Evolutionary conservation across 2,329 filamentous ascomycete species (phyloP), one percentile per base, ranked within the genome.

Genomic region (Colletotrichum godetiae): DNA sequence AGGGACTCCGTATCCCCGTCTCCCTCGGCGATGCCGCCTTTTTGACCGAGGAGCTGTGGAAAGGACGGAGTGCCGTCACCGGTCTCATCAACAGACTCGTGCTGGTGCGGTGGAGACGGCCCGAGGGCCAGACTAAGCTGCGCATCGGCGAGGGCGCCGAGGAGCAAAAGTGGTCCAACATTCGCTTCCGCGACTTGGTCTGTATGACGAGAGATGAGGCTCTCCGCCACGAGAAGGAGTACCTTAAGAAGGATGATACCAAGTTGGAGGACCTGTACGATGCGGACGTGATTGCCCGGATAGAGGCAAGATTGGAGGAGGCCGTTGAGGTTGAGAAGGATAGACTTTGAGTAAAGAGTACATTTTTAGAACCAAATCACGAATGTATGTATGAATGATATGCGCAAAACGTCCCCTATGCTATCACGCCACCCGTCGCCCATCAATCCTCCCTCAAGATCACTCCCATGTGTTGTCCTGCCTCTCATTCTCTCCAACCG

Each of bases 161-260:
- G n/a, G 91, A 92, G 27, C 95, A 98, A 81, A 97, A 94, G 79
- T 91, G 88, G 58, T 92, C 94, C n/a, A 89, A 87, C 3, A 77
- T 98, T 5, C 82, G 87, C 37, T 83, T 96, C 77, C 87, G 88
- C 33, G 92, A 97, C 58, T 80, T 98, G 73, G 95, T 98, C 0
- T 94, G 93, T 78, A 94, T 98, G 94, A 98, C 95, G 1, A 97
- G 95, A 81, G 95, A 98, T 74, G 95, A 98, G 82, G 94, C 93
- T 3, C 84, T 88, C 19, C 88, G 89, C 72, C 97, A 99, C 82
- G 94, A 97, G 80, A 93, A 92, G 81, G 87, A 94, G 79, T 88
- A 98, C 1, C 85, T 98, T 57, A 92, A 90, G 77, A 92, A 90
- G 77, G 93, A 90, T 0, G 89, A 88, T 1, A 93, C 92, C 83